phyloP scores from a whole-genome alignment of 1,139 yeast species.

The Suhomyces maxii region DNA sequence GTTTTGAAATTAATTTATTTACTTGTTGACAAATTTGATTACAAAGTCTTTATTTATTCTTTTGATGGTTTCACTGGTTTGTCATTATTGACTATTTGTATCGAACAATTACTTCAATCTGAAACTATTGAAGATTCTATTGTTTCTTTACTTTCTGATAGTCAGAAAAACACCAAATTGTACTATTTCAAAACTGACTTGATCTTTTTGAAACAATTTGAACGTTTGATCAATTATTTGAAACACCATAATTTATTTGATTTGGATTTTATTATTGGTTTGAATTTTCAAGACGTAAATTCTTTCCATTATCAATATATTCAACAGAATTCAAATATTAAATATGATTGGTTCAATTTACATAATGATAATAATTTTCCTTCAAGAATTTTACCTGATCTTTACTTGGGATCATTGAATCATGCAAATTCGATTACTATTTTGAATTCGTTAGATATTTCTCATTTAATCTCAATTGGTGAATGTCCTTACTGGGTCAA shows the following conservation, averaged over 20 bases:
- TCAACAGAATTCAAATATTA: slow-evolving; percentile 3
- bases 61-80: slow-evolving; percentile 46
- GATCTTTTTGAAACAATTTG: slow-evolving; percentile 33
- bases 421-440: slow-evolving; percentile 39
- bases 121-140: slow-evolving; percentile 23
- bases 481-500: slow-evolving; percentile 39
- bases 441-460: slow-evolving; percentile 24
- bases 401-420: slow-evolving; percentile 36
- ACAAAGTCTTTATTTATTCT: slow-evolving; percentile 34
- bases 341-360: slow-evolving; percentile 37
- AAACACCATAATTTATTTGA: slow-evolving; percentile 13
- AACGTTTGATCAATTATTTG: slow-evolving; percentile 28
- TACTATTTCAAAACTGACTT: slow-evolving; percentile 37
- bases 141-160: slow-evolving; percentile 12
- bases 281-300: slow-evolving; percentile 15
- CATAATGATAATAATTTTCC: slow-evolving; percentile 41
- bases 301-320: slow-evolving; percentile 9
- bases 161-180: slow-evolving; percentile 21
- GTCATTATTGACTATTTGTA: slow-evolving; percentile 29
- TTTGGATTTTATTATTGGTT: slow-evolving; percentile 2
- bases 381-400: slow-evolving; percentile 28
- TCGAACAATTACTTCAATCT: slow-evolving; percentile 14
- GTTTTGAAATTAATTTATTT: slow-evolving; percentile 31
- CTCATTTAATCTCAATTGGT: slow-evolving; percentile 36
- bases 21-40: slow-evolving; percentile 19